A percentile compares a stretch with the other conserved stretches of the same genome.
phyloP scores from a whole-genome alignment of 192 early-diverging fungal genomes.

The Cetraspora pellucida region DNA sequence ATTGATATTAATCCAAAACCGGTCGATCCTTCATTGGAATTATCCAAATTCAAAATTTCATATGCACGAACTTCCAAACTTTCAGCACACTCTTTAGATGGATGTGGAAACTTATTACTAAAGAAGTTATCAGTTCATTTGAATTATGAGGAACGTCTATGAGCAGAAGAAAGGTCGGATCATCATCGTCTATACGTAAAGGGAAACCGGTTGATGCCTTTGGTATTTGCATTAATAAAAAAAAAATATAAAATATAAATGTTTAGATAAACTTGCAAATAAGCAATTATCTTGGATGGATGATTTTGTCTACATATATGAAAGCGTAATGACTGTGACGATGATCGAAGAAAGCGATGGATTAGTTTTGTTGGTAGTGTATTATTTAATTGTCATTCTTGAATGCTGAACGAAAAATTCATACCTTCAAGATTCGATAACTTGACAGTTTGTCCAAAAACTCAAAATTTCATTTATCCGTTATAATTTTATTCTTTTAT shows the following conservation, averaged over 20 bases:
- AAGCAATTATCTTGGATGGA: background rate
- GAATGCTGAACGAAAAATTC: background rate
- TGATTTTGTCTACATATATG: background rate
- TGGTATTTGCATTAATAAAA: background rate
- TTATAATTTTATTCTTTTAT: no score
- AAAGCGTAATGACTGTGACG: background rate
- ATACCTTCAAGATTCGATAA: no score
- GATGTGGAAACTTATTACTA: background rate
- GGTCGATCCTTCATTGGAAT: background rate
- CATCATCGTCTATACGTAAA: background rate
- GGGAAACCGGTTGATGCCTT: background rate
- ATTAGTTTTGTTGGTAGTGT: background rate
- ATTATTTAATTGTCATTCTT: constrained; percentile 23
- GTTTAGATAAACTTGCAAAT: background rate
- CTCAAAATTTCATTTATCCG: no score
- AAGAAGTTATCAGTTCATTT: background rate
- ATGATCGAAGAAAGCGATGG: background rate
- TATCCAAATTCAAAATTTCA: background rate
- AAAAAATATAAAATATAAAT: background rate
- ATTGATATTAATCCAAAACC: background rate
- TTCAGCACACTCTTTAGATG: background rate
- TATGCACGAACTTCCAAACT: background rate
- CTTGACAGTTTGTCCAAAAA: no score
- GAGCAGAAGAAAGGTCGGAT: background rate
- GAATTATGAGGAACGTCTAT: background rate